A percentile compares a stretch with the other conserved stretches of the same genome.
Evolutionary conservation across 176 grass and related monocot species (phyloP).

Genomic region (Zea luxurians): DNA sequence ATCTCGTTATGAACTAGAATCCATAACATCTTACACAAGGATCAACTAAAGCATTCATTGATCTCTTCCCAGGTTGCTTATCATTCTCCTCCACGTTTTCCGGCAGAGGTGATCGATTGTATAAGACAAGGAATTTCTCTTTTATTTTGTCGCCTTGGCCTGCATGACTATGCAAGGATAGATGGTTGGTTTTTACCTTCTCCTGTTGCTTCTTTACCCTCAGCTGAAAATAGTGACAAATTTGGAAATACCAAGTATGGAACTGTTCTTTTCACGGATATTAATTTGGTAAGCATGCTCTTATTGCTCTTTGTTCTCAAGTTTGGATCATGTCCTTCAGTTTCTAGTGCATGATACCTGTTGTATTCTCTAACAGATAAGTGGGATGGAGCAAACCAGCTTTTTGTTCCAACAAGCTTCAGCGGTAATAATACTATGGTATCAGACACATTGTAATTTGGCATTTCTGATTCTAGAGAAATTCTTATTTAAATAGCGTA

Average conservation of each 20-base stretch:
- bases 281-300: constrained; percentile 74
- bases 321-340: not conserved
- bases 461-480: constrained; percentile 6
- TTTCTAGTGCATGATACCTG: constrained; percentile 28
- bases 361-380: constrained; percentile 62
- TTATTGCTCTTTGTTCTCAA: constrained; percentile 26
- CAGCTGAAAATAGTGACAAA: constrained; percentile 44
- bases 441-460: constrained; percentile 3
- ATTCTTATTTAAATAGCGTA: constrained; percentile 6
- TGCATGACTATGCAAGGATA: constrained; percentile 87
- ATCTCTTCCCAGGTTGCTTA: constrained; percentile 71
- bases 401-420: constrained; percentile 99
- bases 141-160: constrained; percentile 62
- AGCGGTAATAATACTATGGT: constrained; percentile 50
- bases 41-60: constrained; percentile 22
- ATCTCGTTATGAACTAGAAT: too few species aligned
- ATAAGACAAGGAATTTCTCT: constrained; percentile 80
- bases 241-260: constrained; percentile 72
- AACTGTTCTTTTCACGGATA: constrained; percentile 83
- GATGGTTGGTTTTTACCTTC: constrained; percentile 94
- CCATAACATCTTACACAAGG: not conserved
- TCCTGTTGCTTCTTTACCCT: constrained; percentile 37
- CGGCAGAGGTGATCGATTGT: constrained; percentile 69
- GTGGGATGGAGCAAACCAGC: constrained; percentile 98
- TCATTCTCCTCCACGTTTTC: constrained; percentile 89